Conservation (phyloP, 2,329 filamentous ascomycete genomes). For the Remersonia thermophila region DNA sequence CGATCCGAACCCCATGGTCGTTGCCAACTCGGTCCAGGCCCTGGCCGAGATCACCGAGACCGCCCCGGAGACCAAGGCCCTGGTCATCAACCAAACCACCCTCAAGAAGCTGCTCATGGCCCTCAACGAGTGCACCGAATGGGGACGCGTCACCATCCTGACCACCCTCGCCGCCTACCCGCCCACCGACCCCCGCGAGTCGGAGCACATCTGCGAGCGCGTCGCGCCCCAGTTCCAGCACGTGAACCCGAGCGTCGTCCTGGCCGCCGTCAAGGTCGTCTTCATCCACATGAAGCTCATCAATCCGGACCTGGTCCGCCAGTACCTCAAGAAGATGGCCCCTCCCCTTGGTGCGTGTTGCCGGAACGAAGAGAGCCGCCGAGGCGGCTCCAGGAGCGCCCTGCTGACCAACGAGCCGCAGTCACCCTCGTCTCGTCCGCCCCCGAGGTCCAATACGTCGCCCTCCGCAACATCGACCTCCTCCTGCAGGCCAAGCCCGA, state of each 20-base stretch:
- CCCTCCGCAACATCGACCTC: constrained; percentile 88
- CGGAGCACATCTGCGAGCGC: constrained; percentile 94
- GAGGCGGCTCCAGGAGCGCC: too few species aligned
- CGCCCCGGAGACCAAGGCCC: constrained; percentile 77
- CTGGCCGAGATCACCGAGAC: constrained; percentile 83
- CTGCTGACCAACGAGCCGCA: constrained; percentile 26
- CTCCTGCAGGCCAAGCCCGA: constrained; percentile 91
- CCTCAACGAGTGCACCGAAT: constrained; percentile 95
- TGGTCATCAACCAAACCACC: constrained; percentile 68
- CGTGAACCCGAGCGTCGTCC: constrained; percentile 90
- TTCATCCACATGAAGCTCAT: constrained; percentile 91
- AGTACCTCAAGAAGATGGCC: constrained; percentile 97
- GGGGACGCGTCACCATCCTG: constrained; percentile 89
- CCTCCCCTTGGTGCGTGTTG: constrained; percentile 63
- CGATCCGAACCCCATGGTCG: constrained; percentile 97
- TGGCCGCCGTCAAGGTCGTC: constrained; percentile 95
- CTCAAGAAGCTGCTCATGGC: constrained; percentile 95
- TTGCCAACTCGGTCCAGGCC: constrained; percentile 92
- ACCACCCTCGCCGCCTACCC: constrained; percentile 82
- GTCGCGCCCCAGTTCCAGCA: constrained; percentile 97
- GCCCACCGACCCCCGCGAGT: constrained; percentile 80
- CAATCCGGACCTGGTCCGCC: constrained; percentile 63
- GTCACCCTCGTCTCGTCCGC: constrained; percentile 92
- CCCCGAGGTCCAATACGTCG: constrained; percentile 96
- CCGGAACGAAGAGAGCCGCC: too few species aligned